phyloP scores from a whole-genome alignment of 148 eudicot genomes.

The Pouteria glomerata region DNA sequence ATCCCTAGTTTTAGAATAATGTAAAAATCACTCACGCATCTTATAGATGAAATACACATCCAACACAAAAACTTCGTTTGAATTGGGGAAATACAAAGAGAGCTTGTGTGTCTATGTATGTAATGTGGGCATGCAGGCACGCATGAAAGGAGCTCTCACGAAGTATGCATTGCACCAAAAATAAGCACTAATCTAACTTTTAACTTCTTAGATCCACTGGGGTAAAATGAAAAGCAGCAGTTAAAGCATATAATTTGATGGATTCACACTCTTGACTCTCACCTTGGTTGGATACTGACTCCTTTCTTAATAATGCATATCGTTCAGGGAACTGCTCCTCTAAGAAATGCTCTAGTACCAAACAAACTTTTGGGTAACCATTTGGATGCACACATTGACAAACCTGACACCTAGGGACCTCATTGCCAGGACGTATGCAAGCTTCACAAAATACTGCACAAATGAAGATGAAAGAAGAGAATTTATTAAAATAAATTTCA shows the following conservation, averaged over 20 bases:
- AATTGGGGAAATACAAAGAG: background rate
- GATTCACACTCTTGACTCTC: constrained; percentile 26
- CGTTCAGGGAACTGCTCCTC: constrained; percentile 55
- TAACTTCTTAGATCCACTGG: background rate
- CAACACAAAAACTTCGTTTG: too few relatives aligned
- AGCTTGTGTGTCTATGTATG: background rate
- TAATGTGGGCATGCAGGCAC: background rate
- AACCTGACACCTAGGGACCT: constrained; percentile 41
- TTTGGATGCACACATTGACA: constrained; percentile 57
- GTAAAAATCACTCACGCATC: too few relatives aligned
- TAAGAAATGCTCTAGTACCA: constrained; percentile 47
- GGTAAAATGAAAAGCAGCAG: background rate
- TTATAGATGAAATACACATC: too few relatives aligned
- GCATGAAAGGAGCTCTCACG: background rate
- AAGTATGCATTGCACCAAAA: background rate
- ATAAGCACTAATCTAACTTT: background rate
- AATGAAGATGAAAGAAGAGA: background rate
- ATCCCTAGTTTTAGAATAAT: too few relatives aligned
- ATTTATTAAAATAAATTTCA: background rate
- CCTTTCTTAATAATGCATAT: constrained; percentile 39
- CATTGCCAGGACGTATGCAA: constrained; percentile 37
- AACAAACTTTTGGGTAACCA: constrained; percentile 56
- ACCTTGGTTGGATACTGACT: constrained; percentile 12
- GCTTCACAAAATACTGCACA: constrained; percentile 57
- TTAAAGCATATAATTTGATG: constrained; percentile 27